A percentile compares a stretch with the other conserved stretches of the same genome.
These are phyloP conservation scores for Debaryomyces robertsiae DNA, from an alignment of 1,139 yeast species.

Conservation along the genomic window DNA sequence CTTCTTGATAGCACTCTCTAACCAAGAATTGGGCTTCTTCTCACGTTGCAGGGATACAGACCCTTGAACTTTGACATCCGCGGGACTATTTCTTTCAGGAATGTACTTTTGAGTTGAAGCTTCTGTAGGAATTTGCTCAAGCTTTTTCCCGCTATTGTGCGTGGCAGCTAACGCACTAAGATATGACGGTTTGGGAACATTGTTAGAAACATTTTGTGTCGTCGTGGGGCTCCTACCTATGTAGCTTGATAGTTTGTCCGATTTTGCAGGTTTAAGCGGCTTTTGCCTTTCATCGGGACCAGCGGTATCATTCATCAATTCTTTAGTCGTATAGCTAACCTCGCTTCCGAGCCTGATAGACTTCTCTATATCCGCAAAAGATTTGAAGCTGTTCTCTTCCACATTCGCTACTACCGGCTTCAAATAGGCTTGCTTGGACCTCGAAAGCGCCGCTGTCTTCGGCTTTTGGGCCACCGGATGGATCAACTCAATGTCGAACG, in stretches of 20 bases:
- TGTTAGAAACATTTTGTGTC: constrained; percentile 1
- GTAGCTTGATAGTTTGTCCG: constrained; percentile 1
- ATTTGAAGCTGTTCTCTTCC: constrained; percentile 15
- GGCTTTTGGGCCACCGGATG: constrained; percentile 24
- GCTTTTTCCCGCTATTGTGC: not conserved
- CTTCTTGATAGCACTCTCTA: constrained; percentile 25
- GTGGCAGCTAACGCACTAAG: constrained; percentile 7
- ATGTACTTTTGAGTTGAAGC: constrained; percentile 7
- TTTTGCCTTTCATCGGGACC: not conserved
- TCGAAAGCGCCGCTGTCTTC: constrained; percentile 7
- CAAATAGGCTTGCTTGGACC: constrained; percentile 1
- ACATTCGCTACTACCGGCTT: not conserved
- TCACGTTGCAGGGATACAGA: constrained; percentile 11
- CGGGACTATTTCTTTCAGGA: constrained; percentile 7
- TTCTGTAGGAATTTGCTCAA: not conserved
- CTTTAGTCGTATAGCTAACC: constrained; percentile 7
- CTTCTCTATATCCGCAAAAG: constrained; percentile 27
- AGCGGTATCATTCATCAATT: constrained; percentile 1
- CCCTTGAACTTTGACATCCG: not conserved
- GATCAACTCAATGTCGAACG: constrained; percentile 23
- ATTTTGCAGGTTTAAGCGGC: constrained; percentile 4
- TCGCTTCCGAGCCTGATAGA: constrained; percentile 17
- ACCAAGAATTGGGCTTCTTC: constrained; percentile 23
- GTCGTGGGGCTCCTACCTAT: not conserved
- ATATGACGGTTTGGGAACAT: constrained; percentile 5